Evolutionary conservation across 352 stramenopile genomes (phyloP).

Genomic region (Blastocystis sp.): DNA sequence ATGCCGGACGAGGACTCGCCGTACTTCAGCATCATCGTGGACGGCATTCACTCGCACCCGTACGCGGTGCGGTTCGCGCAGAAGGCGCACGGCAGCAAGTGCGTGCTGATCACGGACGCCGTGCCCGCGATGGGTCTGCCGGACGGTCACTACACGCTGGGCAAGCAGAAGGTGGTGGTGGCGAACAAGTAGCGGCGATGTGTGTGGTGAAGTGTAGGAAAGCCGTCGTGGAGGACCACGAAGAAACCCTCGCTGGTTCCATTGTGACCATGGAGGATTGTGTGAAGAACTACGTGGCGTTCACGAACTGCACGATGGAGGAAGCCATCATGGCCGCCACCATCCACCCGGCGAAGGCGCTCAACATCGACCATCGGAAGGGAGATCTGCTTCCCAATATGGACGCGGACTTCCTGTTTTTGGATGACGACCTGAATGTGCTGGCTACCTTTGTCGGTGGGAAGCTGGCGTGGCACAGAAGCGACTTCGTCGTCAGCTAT

Average conservation of each 20-base stretch:
- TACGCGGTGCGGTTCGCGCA: conserved; percentile 83
- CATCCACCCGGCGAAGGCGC: conserved; percentile 80
- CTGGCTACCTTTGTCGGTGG: conserved; percentile 82
- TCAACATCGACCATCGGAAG: conserved; percentile 80
- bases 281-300: conserved; percentile 81
- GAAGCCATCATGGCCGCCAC: conserved; percentile 82
- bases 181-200: conserved; percentile 3
- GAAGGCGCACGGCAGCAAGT: conserved; percentile 81
- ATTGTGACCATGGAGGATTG: conserved; percentile 84
- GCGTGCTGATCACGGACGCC: conserved; percentile 84
- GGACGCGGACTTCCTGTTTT: conserved; percentile 83
- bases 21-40: conserved; percentile 84
- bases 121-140: conserved; percentile 83
- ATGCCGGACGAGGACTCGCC: conserved; percentile 75
- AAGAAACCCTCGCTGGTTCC: conserved; percentile 82
- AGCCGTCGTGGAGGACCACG: neutral
- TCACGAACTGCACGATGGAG: conserved; percentile 82
- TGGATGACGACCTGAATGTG: conserved; percentile 82
- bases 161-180: conserved; percentile 80
- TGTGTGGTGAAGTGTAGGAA: neutral
- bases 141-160: conserved; percentile 80
- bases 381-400: conserved; percentile 82
- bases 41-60: conserved; percentile 84
- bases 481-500: neutral
- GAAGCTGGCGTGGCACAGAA: conserved; percentile 63